phyloP scores from a whole-genome alignment of 2,329 filamentous ascomycete species.

The Xylariaceae sp. region DNA sequence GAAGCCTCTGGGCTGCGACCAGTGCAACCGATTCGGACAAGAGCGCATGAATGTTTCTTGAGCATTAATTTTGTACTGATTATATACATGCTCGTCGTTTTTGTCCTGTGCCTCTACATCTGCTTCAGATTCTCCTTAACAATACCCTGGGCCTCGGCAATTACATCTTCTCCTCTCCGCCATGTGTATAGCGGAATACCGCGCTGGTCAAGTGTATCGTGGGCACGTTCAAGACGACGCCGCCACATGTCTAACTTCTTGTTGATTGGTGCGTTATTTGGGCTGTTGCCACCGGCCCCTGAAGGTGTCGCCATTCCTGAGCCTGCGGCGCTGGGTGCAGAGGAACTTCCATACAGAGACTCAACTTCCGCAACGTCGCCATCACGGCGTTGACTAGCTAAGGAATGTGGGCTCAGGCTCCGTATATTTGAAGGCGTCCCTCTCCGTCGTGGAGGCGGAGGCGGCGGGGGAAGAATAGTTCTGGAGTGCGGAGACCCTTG shows the following conservation, averaged over 20 bases:
- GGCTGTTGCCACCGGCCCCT: slow-evolving; percentile 5
- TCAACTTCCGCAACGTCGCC: slow-evolving; percentile 35
- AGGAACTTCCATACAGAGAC: slow-evolving; percentile 26
- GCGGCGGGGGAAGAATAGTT: slow-evolving; percentile 22
- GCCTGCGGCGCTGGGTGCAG: slow-evolving; percentile 2
- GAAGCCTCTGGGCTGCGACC: too few species aligned
- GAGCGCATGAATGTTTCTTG: too few species aligned
- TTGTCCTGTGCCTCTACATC: too few species aligned
- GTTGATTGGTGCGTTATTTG: slow-evolving; percentile 24
- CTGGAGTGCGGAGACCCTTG: not conserved
- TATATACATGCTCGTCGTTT: too few species aligned
- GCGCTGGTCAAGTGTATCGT: slow-evolving; percentile 54
- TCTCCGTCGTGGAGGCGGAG: slow-evolving; percentile 44
- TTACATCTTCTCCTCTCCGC: slow-evolving; percentile 67
- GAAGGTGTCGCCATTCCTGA: slow-evolving; percentile 12
- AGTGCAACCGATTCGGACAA: too few species aligned
- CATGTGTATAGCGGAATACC: slow-evolving; percentile 70
- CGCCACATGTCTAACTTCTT: slow-evolving; percentile 73
- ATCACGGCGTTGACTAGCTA: slow-evolving; percentile 24
- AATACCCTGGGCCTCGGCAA: slow-evolving; percentile 60
- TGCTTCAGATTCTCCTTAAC: slow-evolving; percentile 49
- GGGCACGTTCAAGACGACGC: slow-evolving; percentile 61
- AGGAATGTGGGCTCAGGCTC: slow-evolving; percentile 13
- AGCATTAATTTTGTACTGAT: too few species aligned
- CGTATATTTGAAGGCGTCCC: slow-evolving; percentile 32